Evolutionary conservation across 2,329 filamentous ascomycete genomes (phyloP).

Genomic region (Amphichorda felina): DNA sequence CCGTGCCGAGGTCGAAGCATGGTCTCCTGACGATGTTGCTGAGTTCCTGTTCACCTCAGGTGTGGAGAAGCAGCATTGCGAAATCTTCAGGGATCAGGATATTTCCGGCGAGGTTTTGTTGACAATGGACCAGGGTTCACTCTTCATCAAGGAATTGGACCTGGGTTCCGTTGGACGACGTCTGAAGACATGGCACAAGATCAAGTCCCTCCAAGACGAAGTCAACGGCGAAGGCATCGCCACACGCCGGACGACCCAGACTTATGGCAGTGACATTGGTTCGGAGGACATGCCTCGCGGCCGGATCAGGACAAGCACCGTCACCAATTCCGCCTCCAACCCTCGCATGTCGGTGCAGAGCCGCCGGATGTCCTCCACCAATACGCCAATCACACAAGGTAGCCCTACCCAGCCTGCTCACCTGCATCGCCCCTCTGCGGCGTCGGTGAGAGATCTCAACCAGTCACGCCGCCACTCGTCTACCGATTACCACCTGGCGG

Average conservation of each 20-base stretch:
- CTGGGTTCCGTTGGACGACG: constrained; percentile 81
- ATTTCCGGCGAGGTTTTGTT: constrained; percentile 88
- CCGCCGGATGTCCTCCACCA: constrained; percentile 34
- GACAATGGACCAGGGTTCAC: constrained; percentile 87
- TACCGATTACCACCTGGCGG: constrained; percentile 51
- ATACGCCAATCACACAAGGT: constrained; percentile 31
- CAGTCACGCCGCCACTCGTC: constrained; percentile 83
- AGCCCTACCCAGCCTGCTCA: constrained; percentile 35
- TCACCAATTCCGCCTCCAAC: constrained; percentile 35
- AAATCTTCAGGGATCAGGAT: constrained; percentile 91
- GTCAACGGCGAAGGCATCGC: constrained; percentile 41
- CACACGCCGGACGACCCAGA: constrained; percentile 40
- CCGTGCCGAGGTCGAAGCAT: constrained; percentile 61
- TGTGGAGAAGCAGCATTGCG: constrained; percentile 81
- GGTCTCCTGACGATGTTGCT: constrained; percentile 73
- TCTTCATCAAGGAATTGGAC: constrained; percentile 93
- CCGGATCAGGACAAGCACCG: constrained; percentile 45
- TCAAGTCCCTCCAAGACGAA: constrained; percentile 84
- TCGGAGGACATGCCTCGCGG: constrained; percentile 38
- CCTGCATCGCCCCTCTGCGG: constrained; percentile 59
- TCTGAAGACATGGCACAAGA: constrained; percentile 93
- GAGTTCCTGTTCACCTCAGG: constrained; percentile 79
- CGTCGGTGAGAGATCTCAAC: constrained; percentile 69
- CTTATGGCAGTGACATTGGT: constrained; percentile 46
- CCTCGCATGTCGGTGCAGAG: constrained; percentile 33